These are phyloP conservation scores for Calocera viscosa DNA, from an alignment of 768 basidiomycete genomes.

Conservation along the genomic window DNA sequence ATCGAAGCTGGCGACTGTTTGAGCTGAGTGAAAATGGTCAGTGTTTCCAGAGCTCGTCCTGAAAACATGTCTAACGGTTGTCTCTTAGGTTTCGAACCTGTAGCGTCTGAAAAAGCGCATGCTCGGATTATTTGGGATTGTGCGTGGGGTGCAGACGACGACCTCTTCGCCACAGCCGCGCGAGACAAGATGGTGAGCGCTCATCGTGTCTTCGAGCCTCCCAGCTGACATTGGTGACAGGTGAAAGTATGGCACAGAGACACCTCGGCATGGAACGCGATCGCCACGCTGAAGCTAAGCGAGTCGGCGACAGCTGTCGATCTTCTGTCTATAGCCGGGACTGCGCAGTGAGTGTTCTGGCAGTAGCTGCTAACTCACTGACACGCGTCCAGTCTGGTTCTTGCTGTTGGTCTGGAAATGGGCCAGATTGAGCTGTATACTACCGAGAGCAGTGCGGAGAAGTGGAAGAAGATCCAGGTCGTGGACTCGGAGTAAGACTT, in stretches of 20 bases:
- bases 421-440: constrained; percentile 60
- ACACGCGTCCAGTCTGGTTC: constrained; percentile 32
- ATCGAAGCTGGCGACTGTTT: constrained; percentile 83
- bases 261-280: constrained; percentile 40
- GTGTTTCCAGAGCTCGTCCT: constrained; percentile 20
- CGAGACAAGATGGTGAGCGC: constrained; percentile 77
- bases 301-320: constrained; percentile 78
- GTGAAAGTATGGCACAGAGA: constrained; percentile 66
- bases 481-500: constrained; percentile 41
- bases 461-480: constrained; percentile 38
- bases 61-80: not conserved
- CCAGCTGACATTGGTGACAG: constrained; percentile 29
- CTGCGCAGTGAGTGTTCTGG: not conserved
- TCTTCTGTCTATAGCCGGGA: constrained; percentile 35
- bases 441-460: constrained; percentile 25
- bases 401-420: constrained; percentile 77
- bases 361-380: not conserved
- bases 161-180: constrained; percentile 82
- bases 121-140: constrained; percentile 93
- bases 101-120: constrained; percentile 71
- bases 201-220: not conserved
- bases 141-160: constrained; percentile 65
- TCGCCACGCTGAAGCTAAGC: constrained; percentile 50
- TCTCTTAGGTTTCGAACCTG: constrained; percentile 42
- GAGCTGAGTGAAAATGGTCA: constrained; percentile 36